Base-by-base conservation (phyloP, 2,329 filamentous ascomycete species). In the Colletotrichum neosansevieriae region DNA sequence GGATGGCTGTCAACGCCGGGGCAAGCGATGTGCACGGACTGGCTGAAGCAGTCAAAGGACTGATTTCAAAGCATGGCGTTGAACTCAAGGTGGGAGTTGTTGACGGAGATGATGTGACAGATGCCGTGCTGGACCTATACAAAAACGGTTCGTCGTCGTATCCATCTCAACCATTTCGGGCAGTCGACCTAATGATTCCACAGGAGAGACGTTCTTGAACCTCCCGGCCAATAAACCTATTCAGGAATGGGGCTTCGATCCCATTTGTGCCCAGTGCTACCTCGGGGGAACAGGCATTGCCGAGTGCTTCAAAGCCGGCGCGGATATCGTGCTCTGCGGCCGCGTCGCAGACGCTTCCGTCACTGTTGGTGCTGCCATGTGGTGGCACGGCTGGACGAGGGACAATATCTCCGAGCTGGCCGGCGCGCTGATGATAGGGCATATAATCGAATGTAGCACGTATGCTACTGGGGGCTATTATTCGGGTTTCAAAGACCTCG, bases 361-460 rank as follows among this genome's bases (percentile, higher is more conserved):
- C 1, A 83, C 86, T 1, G 85, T 86, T 15, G 85, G 80, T 0
- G 83, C 84, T 0, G 84, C 85, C 0, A 83, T 81, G 78, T 86
- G 78, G 72, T 87, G 85, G 85, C 78, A 86, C 69, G 40, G 54
- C 32, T 74, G 72, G 72, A 51, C 65, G 4, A 57, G 59, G 32
- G 70, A 73, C 36, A 51, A 72, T 21, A 66, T 74, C 21, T 64
- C 66, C 40, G 58, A 72, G 47, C 69, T 74, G 13, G 72, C 71
- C 19, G 70, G 70, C 12, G 64, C 72, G 11, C 57, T 74, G 12
- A 69, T 74, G 42, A 69, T 71, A 19, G 72, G 72, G 19, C 72
- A 74, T 62, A 51, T 74, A 4, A 72, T 74, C 19, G 72, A 74
- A 56, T 74, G 72, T 60, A 67, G 67, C 29, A 72, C 72, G 1